Base-by-base conservation (phyloP, 768 basidiomycete species). In the Cytidiella melzeri region DNA sequence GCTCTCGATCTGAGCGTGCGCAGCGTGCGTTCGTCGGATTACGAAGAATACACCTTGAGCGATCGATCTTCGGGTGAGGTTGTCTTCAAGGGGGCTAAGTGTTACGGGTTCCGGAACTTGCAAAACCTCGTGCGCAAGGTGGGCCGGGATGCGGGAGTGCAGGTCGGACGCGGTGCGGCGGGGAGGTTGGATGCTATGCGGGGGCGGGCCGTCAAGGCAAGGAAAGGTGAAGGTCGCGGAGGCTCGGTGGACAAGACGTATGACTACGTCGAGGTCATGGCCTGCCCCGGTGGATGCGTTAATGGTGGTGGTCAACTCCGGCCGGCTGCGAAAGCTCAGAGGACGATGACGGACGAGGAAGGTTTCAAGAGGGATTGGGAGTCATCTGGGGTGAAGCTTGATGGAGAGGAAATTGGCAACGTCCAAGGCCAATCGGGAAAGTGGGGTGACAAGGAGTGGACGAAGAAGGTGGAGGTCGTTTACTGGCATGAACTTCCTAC, bases 181-280 rank as follows among this genome's bases (percentile, higher is more conserved):
- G 80, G 83, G 11, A 65, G 68, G 40, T 55, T 74, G 23, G 67
- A 64, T 0, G 67, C 63, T 2, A 25, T 61, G 52, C 47, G 62
- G 49, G 57, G 48, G 48, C 43, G 64, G 47, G 58, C 58, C 42
- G 41, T 53, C 37, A 52, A 43, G 48, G 55, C 53, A 43, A 44
- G 66, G 58, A 36, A 59, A 54, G 57, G 60, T 39, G 55, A 68
- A 60, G 50, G 59, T 36, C 52, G 36, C 36, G 34, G 55, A 59
- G 55, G 57, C 36, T 45, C 62, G 59, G 62, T 59, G 47, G 64
- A 72, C 36, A 69, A 64, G 52, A 70, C 74, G 38, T 91, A 91
- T 63, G 92, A 95, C 69, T 96, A 92, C 65, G 84, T 95, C 36
- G 93, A 96, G 62, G 92, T 99, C 54, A 98, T 99, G 96, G 96